Conservation (phyloP, 345 rosid species). For the Hypericum androsaemum region DNA sequence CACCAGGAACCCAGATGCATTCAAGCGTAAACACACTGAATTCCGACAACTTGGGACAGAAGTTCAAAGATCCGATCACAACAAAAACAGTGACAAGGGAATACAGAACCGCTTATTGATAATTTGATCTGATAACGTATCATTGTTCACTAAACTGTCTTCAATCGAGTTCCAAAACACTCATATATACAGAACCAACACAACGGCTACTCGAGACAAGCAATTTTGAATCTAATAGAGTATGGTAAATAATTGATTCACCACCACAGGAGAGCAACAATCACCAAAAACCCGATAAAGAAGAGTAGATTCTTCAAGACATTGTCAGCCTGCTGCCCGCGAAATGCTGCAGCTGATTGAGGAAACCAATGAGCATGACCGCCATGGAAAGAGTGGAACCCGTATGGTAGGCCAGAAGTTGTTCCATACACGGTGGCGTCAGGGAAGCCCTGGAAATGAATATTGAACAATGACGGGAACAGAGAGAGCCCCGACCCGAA, state of each 20-base stretch:
- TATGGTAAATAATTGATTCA: constrained; percentile 17
- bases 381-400: constrained; percentile 42
- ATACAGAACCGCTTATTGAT: too few species aligned
- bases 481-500: constrained; percentile 45
- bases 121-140: too few species aligned
- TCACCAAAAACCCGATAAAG: constrained; percentile 42
- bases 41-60: too few species aligned
- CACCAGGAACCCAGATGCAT: too few species aligned
- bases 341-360: constrained; percentile 10
- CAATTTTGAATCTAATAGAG: too few species aligned
- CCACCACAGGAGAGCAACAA: constrained; percentile 44
- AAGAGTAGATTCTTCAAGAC: constrained; percentile 45
- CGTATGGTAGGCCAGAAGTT: constrained; percentile 50
- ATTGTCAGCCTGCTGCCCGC: constrained; percentile 46
- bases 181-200: too few species aligned
- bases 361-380: constrained; percentile 41
- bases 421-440: constrained; percentile 61
- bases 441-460: constrained; percentile 65
- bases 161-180: too few species aligned
- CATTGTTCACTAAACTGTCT: too few species aligned
- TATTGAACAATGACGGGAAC: constrained; percentile 63
- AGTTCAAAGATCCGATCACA: too few species aligned
- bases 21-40: too few species aligned
- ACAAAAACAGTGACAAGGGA: too few species aligned
- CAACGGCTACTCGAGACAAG: too few species aligned